Conservation (phyloP, 1,139 yeast genomes). For the Meyerozyma athensensis region DNA sequence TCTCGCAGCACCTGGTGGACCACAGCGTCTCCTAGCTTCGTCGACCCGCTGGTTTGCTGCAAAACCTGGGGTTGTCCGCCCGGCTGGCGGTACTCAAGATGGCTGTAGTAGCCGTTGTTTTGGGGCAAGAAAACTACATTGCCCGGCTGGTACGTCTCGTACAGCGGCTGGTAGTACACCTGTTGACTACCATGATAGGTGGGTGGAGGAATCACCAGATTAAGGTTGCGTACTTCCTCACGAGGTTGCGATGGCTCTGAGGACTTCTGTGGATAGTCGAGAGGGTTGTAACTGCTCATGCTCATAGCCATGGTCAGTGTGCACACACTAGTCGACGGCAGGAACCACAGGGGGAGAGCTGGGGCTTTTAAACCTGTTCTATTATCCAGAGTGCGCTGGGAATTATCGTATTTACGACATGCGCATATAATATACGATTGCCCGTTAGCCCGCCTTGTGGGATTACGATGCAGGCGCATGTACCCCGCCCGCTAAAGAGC, state of each 20-base stretch:
- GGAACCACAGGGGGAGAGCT: not conserved
- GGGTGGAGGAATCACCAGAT: not conserved
- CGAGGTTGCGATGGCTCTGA: not conserved
- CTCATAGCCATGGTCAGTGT: slow-evolving; percentile 1
- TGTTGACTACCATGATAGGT: not conserved
- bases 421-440: slow-evolving; percentile 1
- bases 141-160: not conserved
- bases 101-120: not conserved
- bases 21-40: not conserved
- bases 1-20: not conserved
- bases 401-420: slow-evolving; percentile 1
- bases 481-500: too few species aligned
- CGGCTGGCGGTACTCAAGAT: not conserved
- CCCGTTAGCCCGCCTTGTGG: not conserved
- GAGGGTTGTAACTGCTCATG: slow-evolving; percentile 1
- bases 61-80: not conserved
- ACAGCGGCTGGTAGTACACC: not conserved
- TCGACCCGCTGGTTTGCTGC: not conserved
- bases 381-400: not conserved
- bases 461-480: slow-evolving; percentile 3
- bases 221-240: not conserved
- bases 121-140: not conserved
- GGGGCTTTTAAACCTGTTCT: not conserved
- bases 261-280: not conserved
- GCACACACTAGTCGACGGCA: too few species aligned